Base-by-base conservation (phyloP, 2,329 filamentous ascomycete species). In the Hymenoscyphus fraxineus region DNA sequence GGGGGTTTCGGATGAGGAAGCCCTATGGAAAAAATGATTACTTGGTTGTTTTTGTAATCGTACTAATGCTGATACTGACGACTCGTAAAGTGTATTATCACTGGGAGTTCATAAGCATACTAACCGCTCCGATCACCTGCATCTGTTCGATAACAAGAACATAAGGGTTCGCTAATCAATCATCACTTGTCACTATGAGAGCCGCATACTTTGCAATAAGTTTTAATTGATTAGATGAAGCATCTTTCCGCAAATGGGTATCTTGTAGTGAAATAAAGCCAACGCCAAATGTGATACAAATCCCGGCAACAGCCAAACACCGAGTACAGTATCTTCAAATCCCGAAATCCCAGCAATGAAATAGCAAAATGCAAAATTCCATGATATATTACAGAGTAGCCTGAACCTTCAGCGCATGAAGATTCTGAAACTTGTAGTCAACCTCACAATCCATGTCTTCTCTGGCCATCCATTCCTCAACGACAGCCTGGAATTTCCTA, bases 211-310 rank as follows among this genome's bases (percentile, higher is more conserved):
- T 38, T 22, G 13, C 55, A 19, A 31, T 10, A 38, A 10, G 10
- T 27, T 57, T 5, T n/a, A 19, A 13, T 5, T 9, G 35, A n/a
- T 57, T 57, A 27, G 13, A 57, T 12, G 16, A 27, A 4, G 32
- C 9, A 15, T 57, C 58, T 47, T 22, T 31, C 38, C 65, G 69
- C 70, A 71, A 69, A 68, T 69, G 68, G 69, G 67, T 71, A 71
- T 72, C 68, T 64, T 61, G 47, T 62, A 69, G 67, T 67, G 63
- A 57, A 63, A 59, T 61, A 63, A 64, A 69, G 63, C 59, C 13
- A 61, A 66, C 63, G 58, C 67, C 63, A 67, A 59, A 64, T 35
- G 31, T n/a, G 41, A 66, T 66, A 62, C 62, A 66, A 63, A 31
- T 10, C 58, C 58, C 38, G 27, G 39, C 32, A 58, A 58, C 31